Conservation (phyloP, 805 yeast genomes). For the Teunomyces stri region DNA sequence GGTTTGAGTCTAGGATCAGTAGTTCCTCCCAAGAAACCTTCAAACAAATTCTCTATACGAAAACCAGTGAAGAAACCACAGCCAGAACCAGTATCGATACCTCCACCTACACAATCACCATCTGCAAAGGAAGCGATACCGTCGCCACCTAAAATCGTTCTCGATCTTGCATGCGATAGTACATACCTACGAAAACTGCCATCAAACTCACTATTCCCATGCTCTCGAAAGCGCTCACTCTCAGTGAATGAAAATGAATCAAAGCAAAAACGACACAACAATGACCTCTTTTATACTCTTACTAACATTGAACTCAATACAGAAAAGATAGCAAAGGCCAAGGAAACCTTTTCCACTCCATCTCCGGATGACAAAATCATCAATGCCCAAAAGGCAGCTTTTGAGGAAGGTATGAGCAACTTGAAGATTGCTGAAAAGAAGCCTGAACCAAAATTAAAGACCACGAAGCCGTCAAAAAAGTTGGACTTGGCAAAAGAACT, state of each 20-base stretch:
- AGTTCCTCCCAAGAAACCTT: not conserved
- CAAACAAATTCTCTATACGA: not conserved
- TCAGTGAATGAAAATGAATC: conserved; percentile 11
- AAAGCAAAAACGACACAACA: conserved; percentile 21
- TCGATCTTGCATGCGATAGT: not conserved
- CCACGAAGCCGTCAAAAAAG: conserved; percentile 43
- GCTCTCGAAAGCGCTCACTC: not conserved
- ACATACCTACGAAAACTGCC: conserved; percentile 2
- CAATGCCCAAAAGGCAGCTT: conserved; percentile 53
- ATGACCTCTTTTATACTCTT: conserved; percentile 27
- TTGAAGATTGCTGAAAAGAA: conserved; percentile 19
- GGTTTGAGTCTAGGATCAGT: not conserved
- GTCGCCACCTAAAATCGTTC: not conserved
- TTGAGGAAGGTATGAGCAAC: conserved; percentile 29
- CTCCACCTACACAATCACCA: not conserved
- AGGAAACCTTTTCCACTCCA: conserved; percentile 58
- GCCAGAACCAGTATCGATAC: not conserved
- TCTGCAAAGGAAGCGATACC: not conserved
- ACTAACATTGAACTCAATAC: conserved; percentile 39
- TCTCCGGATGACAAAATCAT: conserved; percentile 80
- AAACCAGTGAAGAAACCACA: not conserved
- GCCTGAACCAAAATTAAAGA: conserved; percentile 12
- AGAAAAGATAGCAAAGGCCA: conserved; percentile 39
- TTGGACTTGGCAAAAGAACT: conserved; percentile 44
- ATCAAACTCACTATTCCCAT: conserved; percentile 4